A percentile compares a stretch with the other conserved stretches of the same genome.
These are phyloP conservation scores for Hypoxylon subgilvum DNA, from an alignment of 495 filamentous ascomycete genomes.

Conservation along the genomic window DNA sequence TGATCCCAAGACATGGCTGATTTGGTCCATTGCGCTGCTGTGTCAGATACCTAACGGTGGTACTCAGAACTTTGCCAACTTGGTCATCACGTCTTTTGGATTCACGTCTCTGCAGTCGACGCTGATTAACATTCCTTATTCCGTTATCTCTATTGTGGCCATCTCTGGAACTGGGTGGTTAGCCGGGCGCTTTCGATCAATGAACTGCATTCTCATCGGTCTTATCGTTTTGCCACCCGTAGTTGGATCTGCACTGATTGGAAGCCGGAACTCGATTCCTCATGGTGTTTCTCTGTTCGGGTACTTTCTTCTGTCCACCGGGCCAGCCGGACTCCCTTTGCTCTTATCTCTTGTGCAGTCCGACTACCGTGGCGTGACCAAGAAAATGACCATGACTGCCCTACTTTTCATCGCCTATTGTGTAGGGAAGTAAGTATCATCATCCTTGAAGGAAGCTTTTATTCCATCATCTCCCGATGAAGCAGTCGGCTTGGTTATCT, in stretches of 20 bases:
- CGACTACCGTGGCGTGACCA: constrained; percentile 74
- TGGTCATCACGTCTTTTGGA: constrained; percentile 50
- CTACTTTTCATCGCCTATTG: constrained; percentile 72
- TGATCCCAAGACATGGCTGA: constrained; percentile 53
- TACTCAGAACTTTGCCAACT: constrained; percentile 50
- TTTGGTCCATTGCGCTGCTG: constrained; percentile 46
- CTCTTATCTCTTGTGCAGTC: constrained; percentile 49
- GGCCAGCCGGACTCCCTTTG: constrained; percentile 41
- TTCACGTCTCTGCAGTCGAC: constrained; percentile 48
- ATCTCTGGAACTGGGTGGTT: constrained; percentile 48
- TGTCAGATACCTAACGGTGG: constrained; percentile 55
- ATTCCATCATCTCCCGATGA: neutral
- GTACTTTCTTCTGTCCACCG: constrained; percentile 45
- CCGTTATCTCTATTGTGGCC: constrained; percentile 39
- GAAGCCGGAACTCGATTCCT: constrained; percentile 32
- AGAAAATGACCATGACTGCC: constrained; percentile 70
- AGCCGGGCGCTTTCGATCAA: constrained; percentile 47
- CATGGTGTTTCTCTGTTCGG: constrained; percentile 41
- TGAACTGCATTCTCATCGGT: constrained; percentile 48
- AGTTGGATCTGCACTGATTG: constrained; percentile 49
- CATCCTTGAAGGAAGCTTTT: constrained; percentile 42
- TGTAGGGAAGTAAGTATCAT: constrained; percentile 60
- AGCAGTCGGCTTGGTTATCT: neutral
- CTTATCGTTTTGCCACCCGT: constrained; percentile 47
- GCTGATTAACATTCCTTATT: constrained; percentile 48